These are phyloP conservation scores for Xylariaceae sp. DNA, from an alignment of 2,329 filamentous ascomycete genomes.

Conservation along the genomic window DNA sequence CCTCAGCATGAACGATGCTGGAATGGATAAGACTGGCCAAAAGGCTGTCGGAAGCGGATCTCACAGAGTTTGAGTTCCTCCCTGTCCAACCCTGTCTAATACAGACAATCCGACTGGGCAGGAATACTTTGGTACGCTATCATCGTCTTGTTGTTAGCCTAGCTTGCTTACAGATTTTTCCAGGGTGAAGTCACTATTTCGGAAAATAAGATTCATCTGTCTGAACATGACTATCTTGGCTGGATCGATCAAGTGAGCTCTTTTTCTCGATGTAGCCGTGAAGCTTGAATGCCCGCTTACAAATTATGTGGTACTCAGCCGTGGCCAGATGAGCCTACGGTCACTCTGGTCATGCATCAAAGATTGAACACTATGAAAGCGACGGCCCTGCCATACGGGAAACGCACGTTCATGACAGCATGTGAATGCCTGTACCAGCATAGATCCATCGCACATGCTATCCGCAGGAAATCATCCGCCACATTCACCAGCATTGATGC, in stretches of 20 bases:
- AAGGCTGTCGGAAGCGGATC: background rate
- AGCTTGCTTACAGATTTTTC: background rate
- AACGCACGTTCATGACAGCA: conserved; percentile 7
- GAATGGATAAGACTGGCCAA: background rate
- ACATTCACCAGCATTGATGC: conserved; percentile 12
- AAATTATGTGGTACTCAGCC: background rate
- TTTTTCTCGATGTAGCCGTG: background rate
- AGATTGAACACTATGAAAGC: background rate
- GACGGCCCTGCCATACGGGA: conserved; percentile 9
- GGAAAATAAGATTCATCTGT: background rate
- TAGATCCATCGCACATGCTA: conserved; percentile 8
- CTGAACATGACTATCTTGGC: conserved; percentile 2
- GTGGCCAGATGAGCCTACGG: conserved; percentile 1
- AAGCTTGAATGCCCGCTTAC: too few relatives aligned
- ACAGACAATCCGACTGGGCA: background rate
- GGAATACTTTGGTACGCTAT: background rate
- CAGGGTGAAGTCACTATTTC: background rate
- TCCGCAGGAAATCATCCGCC: conserved; percentile 13
- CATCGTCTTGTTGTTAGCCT: background rate
- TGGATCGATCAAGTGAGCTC: conserved; percentile 8
- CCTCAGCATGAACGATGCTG: background rate
- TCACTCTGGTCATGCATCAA: conserved; percentile 15
- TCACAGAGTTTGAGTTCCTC: background rate
- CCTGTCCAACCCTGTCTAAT: background rate
- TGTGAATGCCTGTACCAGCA: conserved; percentile 18